These are phyloP conservation scores for Chaetothyriales sp. DNA, from an alignment of 2,329 filamentous ascomycete genomes.

Conservation along the genomic window DNA sequence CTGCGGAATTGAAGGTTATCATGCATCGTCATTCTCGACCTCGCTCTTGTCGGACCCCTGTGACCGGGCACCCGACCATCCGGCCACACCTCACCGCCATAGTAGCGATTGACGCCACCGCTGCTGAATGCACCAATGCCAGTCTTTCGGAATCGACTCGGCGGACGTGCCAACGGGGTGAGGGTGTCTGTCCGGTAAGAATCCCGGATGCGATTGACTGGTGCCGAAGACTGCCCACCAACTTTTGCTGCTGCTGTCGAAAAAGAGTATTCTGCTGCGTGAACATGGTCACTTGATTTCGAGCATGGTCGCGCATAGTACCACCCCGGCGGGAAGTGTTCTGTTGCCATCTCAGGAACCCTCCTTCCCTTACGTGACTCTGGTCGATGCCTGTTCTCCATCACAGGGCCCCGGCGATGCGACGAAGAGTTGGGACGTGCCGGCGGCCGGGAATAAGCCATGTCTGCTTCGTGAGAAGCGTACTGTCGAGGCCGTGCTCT, in stretches of 20 bases:
- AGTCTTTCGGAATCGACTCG: conserved; percentile 13
- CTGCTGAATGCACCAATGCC: conserved; percentile 13
- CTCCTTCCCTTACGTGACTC: neutral
- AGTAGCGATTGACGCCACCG: conserved; percentile 11
- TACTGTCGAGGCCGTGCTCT: conserved; percentile 6
- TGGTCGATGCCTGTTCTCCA: neutral
- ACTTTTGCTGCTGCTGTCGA: conserved; percentile 16
- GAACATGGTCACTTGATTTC: neutral
- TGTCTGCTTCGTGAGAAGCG: neutral
- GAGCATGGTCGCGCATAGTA: conserved; percentile 11
- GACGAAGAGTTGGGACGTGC: neutral
- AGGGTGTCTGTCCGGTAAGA: conserved; percentile 17
- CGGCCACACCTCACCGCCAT: conserved; percentile 2
- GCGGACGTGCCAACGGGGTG: conserved; percentile 14
- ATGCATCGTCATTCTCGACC: neutral
- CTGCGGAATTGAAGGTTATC: conserved; percentile 14
- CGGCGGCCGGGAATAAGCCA: neutral
- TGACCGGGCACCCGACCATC: neutral
- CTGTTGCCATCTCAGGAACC: neutral
- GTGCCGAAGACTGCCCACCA: conserved; percentile 12
- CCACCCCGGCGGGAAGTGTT: conserved; percentile 17
- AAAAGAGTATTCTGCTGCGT: conserved; percentile 12
- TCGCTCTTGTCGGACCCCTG: neutral
- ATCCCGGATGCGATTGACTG: conserved; percentile 16
- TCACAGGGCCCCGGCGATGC: neutral